Conservation (phyloP, 305 asterid species). For the Solanum hybrid region DNA sequence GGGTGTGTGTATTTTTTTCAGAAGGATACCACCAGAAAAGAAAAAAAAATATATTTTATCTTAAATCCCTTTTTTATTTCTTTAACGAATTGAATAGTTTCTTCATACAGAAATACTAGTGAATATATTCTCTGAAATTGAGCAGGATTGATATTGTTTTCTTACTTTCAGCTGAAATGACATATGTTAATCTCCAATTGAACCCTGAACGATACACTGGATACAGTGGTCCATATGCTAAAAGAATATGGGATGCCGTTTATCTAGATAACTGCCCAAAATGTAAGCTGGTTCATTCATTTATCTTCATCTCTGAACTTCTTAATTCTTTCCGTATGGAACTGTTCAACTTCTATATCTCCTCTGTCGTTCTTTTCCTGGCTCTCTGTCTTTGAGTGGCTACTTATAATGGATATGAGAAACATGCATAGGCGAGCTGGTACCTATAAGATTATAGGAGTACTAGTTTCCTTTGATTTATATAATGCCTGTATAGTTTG, state of each 20-base stretch:
- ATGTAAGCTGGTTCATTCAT: slow-evolving; percentile 18
- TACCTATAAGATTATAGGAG: not conserved
- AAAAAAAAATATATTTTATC: not conserved
- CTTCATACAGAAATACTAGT: not conserved
- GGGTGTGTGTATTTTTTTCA: not conserved
- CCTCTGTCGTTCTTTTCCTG: not conserved
- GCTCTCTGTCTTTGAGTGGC: not conserved
- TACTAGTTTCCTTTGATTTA: not conserved
- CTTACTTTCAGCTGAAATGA: slow-evolving; percentile 50
- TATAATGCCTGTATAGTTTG: not conserved
- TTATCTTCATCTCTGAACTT: not conserved
- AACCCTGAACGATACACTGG: slow-evolving; percentile 69
- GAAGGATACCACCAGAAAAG: not conserved
- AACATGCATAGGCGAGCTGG: not conserved
- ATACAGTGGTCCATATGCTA: slow-evolving; percentile 54
- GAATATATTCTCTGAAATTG: not conserved
- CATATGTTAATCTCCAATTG: slow-evolving; percentile 54
- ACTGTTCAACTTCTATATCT: not conserved
- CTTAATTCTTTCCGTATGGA: not conserved
- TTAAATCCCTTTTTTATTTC: not conserved
- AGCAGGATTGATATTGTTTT: slow-evolving; percentile 2
- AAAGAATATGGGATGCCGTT: slow-evolving; percentile 68
- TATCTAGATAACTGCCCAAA: slow-evolving; percentile 47
- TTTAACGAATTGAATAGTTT: not conserved
- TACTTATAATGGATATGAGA: not conserved